Conservation (phyloP, 371 early-diverging fungal species). For the Mucor ambiguus region DNA sequence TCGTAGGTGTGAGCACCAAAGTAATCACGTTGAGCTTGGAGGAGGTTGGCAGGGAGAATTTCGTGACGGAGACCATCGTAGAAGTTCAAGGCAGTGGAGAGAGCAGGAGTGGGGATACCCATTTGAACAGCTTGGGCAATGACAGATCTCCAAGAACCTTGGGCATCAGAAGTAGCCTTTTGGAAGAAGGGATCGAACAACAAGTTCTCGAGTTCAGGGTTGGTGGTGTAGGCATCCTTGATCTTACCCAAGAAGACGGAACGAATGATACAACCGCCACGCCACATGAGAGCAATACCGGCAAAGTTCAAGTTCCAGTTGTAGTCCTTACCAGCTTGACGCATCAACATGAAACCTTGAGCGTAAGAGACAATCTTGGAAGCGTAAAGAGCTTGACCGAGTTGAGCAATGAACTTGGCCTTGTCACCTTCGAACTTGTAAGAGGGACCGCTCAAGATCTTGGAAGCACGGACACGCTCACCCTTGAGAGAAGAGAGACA, state of each 20-base stretch:
- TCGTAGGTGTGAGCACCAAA: slow-evolving; percentile 99
- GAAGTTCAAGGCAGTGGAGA: slow-evolving; percentile 93
- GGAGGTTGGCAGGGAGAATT: slow-evolving; percentile 92
- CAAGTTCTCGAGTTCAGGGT: slow-evolving; percentile 86
- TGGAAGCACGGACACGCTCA: slow-evolving; percentile 89
- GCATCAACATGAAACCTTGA: slow-evolving; percentile 99
- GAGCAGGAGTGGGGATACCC: slow-evolving; percentile 93
- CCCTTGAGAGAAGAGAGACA: slow-evolving; percentile 95
- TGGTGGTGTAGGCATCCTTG: slow-evolving; percentile 89
- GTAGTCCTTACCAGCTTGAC: slow-evolving; percentile 91
- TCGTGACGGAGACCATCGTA: slow-evolving; percentile 95
- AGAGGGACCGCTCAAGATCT: slow-evolving; percentile 79
- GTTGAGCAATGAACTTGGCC: slow-evolving; percentile 81
- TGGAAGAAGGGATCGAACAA: slow-evolving; percentile 95
- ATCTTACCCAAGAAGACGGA: slow-evolving; percentile 94
- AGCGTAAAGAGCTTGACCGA: slow-evolving; percentile 94
- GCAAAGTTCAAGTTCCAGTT: slow-evolving; percentile 96
- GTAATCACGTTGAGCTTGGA: slow-evolving; percentile 98
- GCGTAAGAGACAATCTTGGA: slow-evolving; percentile 98
- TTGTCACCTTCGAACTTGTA: slow-evolving; percentile 82
- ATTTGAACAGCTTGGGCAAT: slow-evolving; percentile 78
- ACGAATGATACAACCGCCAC: slow-evolving; percentile 99
- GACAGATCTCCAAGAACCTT: slow-evolving; percentile 91
- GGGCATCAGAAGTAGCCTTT: slow-evolving; percentile 82
- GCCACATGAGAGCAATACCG: slow-evolving; percentile 98